Conservation (phyloP, 805 yeast genomes). For the Tetrapisispora iriomotensis region DNA sequence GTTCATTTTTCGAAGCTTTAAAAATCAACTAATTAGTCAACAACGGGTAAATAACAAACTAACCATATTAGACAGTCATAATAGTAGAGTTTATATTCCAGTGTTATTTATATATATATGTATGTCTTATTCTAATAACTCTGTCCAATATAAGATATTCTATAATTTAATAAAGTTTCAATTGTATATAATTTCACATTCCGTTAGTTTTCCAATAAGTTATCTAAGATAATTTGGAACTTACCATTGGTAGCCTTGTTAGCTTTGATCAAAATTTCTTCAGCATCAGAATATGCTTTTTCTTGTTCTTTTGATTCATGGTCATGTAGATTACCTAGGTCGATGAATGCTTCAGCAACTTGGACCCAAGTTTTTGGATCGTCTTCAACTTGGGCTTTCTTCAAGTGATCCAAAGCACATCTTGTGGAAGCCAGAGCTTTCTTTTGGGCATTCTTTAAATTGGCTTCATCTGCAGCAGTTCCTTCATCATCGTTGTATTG, state of each 20-base stretch:
- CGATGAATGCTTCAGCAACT: constrained; percentile 77
- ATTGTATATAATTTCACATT: background rate
- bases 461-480: constrained; percentile 9
- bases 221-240: constrained; percentile 53
- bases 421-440: constrained; percentile 39
- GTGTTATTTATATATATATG: too few relatives aligned
- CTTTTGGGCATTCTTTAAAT: constrained; percentile 36
- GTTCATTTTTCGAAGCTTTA: too few relatives aligned
- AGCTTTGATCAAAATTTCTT: constrained; percentile 55
- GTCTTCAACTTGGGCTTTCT: constrained; percentile 53
- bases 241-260: constrained; percentile 74
- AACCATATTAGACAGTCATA: too few relatives aligned
- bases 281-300: constrained; percentile 56
- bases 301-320: constrained; percentile 62
- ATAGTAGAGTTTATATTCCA: too few relatives aligned
- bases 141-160: too few relatives aligned
- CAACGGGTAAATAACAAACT: too few relatives aligned
- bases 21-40: too few relatives aligned
- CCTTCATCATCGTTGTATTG: constrained; percentile 41
- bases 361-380: constrained; percentile 77
- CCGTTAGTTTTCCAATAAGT: constrained; percentile 29
- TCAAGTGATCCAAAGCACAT: constrained; percentile 48
- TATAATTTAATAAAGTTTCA: too few relatives aligned
- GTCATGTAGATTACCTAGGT: constrained; percentile 64
- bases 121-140: too few relatives aligned